Evolutionary conservation across 495 filamentous ascomycete species (phyloP).

Genomic region (Hypoxylon rickii): DNA sequence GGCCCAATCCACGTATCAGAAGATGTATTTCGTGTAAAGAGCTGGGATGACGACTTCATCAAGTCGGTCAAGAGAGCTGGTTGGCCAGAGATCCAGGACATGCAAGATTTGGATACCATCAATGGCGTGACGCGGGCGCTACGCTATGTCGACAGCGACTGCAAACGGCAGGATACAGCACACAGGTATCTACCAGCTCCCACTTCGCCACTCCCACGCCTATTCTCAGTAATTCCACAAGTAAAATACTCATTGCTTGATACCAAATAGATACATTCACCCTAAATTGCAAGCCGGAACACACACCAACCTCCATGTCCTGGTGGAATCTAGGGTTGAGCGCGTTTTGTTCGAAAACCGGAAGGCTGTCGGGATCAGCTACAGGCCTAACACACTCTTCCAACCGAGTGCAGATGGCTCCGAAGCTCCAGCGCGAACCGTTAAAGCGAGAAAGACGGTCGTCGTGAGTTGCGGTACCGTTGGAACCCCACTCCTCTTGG

Average conservation of each 20-base stretch:
- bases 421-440: not conserved
- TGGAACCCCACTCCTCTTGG: slow-evolving; percentile 54
- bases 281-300: slow-evolving; percentile 45
- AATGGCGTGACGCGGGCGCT: slow-evolving; percentile 23
- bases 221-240: too few relatives aligned
- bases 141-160: slow-evolving; percentile 33
- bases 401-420: not conserved
- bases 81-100: slow-evolving; percentile 24
- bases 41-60: slow-evolving; percentile 44
- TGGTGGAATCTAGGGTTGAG: slow-evolving; percentile 52
- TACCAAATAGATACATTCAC: too few relatives aligned
- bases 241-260: too few relatives aligned
- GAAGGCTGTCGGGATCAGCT: slow-evolving; percentile 53
- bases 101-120: slow-evolving; percentile 20
- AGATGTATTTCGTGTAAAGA: slow-evolving; percentile 36
- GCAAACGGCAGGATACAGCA: slow-evolving; percentile 45
- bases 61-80: slow-evolving; percentile 39
- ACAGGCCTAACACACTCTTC: slow-evolving; percentile 36
- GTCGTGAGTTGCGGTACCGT: slow-evolving; percentile 56
- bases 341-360: slow-evolving; percentile 51
- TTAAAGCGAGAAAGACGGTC: slow-evolving; percentile 56
- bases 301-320: slow-evolving; percentile 53
- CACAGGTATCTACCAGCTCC: slow-evolving; percentile 44
- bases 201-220: too few relatives aligned
- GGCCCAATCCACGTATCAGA: slow-evolving; percentile 55